Conservation (phyloP, 306 rosid species). For the Castanopsis chinensis region DNA sequence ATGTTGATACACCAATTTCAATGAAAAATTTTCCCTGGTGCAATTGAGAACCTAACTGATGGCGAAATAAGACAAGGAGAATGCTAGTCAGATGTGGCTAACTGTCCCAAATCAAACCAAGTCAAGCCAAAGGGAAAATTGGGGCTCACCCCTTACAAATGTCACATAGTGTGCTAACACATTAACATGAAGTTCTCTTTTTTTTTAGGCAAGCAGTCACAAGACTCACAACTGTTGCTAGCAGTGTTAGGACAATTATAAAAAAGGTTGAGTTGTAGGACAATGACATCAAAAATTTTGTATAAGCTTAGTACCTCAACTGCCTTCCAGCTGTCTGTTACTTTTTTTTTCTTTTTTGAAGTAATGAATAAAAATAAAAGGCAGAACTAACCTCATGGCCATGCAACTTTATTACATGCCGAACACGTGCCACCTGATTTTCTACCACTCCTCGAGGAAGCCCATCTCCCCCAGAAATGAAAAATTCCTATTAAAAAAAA, state of each 20-base stretch:
- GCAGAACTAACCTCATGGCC: slow-evolving; percentile 70
- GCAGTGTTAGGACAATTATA: not conserved
- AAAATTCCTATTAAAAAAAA: slow-evolving; percentile 65
- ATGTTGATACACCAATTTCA: not conserved
- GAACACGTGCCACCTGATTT: slow-evolving; percentile 86
- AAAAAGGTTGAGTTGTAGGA: not conserved
- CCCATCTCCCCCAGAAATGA: slow-evolving; percentile 98
- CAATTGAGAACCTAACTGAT: not conserved
- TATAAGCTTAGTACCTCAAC: not conserved
- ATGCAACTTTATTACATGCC: slow-evolving; percentile 74
- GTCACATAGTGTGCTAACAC: not conserved
- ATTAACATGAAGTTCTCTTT: not conserved
- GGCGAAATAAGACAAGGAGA: not conserved
- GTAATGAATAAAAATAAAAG: slow-evolving; percentile 18
- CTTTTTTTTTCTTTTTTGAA: not conserved
- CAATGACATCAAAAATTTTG: not conserved
- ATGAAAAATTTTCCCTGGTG: not conserved
- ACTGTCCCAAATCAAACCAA: too few species aligned
- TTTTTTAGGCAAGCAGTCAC: not conserved
- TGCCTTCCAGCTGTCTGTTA: slow-evolving; percentile 1
- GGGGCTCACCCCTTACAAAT: not conserved
- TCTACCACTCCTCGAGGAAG: slow-evolving; percentile 98
- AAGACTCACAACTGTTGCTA: not conserved
- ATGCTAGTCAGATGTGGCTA: too few species aligned
- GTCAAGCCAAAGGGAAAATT: not conserved